These are phyloP conservation scores for Tuber aestivum DNA, from an alignment of 495 filamentous ascomycete species.

Conservation along the genomic window DNA sequence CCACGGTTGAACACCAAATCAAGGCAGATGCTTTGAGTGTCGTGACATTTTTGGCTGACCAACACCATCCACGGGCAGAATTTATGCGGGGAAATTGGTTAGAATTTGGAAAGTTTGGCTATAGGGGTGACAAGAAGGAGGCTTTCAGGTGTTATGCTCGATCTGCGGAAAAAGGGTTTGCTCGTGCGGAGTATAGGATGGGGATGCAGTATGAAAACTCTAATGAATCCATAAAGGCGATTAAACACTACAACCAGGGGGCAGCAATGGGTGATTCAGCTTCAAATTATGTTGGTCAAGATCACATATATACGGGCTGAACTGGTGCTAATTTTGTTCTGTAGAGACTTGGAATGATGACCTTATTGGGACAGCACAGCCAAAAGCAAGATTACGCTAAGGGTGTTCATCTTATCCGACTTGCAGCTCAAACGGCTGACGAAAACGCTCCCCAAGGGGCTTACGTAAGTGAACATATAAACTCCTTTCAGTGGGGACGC, in stretches of 20 bases:
- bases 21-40: slow-evolving; percentile 85
- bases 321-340: slow-evolving; percentile 34
- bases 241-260: slow-evolving; percentile 79
- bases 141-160: slow-evolving; percentile 78
- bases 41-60: slow-evolving; percentile 78
- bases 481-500: background rate
- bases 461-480: slow-evolving; percentile 53
- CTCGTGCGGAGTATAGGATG: slow-evolving; percentile 92
- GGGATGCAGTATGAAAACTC: slow-evolving; percentile 96
- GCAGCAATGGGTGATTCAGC: slow-evolving; percentile 76
- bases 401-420: slow-evolving; percentile 73
- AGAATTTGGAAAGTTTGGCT: slow-evolving; percentile 94
- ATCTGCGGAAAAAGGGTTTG: slow-evolving; percentile 84
- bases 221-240: slow-evolving; percentile 82
- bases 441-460: slow-evolving; percentile 97
- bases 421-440: slow-evolving; percentile 80
- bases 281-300: slow-evolving; percentile 65
- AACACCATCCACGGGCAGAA: slow-evolving; percentile 87
- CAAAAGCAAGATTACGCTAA: slow-evolving; percentile 70
- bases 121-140: slow-evolving; percentile 83
- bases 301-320: background rate
- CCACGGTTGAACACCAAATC: slow-evolving; percentile 79
- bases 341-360: slow-evolving; percentile 91
- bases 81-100: slow-evolving; percentile 96
- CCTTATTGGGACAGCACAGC: slow-evolving; percentile 85